A percentile compares a stretch with the other conserved stretches of the same genome.
phyloP scores from a whole-genome alignment of 257 asterid genomes.

The Ocimum tenuiflorum region DNA sequence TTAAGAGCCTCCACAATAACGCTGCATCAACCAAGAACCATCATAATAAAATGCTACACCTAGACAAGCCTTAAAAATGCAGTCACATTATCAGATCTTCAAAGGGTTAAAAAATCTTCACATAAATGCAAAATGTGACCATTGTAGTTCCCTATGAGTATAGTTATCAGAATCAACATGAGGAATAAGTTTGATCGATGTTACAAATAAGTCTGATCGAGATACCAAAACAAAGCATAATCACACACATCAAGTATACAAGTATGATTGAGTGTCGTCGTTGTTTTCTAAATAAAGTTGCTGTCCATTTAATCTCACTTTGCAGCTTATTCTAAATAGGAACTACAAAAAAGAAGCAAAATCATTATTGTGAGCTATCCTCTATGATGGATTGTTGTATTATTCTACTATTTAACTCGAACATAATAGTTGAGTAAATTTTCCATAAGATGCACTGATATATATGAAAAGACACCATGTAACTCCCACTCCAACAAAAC shows the following conservation, averaged over 20 bases:
- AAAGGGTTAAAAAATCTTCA: not conserved
- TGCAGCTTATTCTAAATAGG: not conserved
- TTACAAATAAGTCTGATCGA: not conserved
- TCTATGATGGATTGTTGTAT: not conserved
- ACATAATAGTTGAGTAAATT: not conserved
- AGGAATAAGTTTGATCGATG: not conserved
- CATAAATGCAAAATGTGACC: slow-evolving; percentile 2
- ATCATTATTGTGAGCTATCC: not conserved
- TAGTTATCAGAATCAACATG: not conserved
- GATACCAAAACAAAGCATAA: not conserved
- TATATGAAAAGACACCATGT: not conserved
- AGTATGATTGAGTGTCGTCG: not conserved
- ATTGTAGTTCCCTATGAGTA: not conserved
- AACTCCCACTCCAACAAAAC: not conserved
- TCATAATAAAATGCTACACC: slow-evolving; percentile 8
- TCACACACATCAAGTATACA: not conserved
- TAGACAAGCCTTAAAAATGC: not conserved
- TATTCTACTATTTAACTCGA: not conserved
- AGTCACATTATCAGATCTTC: not conserved
- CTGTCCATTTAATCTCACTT: not conserved
- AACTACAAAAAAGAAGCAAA: not conserved
- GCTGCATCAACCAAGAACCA: slow-evolving; percentile 50
- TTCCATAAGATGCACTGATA: not conserved
- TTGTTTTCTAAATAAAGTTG: not conserved
- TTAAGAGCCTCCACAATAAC: slow-evolving; percentile 93